Conservation (phyloP, 2,329 filamentous ascomycete species). For the Microdochium bolleyi region DNA sequence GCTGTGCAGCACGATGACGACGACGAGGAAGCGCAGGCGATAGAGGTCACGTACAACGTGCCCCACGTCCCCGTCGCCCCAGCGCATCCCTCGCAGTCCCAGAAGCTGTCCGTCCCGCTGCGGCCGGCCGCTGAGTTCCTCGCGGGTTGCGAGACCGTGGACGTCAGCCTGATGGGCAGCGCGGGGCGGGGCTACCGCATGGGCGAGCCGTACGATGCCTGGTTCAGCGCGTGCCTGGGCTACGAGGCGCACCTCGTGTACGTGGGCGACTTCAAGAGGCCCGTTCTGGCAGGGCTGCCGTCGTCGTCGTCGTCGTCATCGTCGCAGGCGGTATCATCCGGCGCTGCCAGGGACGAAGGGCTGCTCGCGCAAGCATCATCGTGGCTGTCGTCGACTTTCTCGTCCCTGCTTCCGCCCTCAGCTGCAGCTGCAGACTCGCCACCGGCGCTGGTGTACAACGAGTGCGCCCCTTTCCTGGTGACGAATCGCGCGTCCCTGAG, state of each 20-base stretch:
- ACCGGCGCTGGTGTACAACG: constrained; percentile 55
- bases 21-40: constrained; percentile 30
- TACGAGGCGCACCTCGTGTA: constrained; percentile 55
- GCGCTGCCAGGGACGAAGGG: constrained; percentile 4
- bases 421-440: not conserved
- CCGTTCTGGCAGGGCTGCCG: constrained; percentile 54
- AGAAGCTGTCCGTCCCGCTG: constrained; percentile 27
- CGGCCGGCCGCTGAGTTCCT: not conserved
- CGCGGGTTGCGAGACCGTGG: constrained; percentile 32
- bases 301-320: constrained; percentile 13
- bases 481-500: constrained; percentile 62
- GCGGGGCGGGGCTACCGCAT: constrained; percentile 53
- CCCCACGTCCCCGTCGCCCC: not conserved
- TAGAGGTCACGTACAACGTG: constrained; percentile 32
- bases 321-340: constrained; percentile 4
- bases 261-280: constrained; percentile 51
- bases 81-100: constrained; percentile 17
- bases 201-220: constrained; percentile 49
- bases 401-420: constrained; percentile 5
- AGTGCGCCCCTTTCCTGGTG: constrained; percentile 69
- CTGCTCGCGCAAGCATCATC: constrained; percentile 1
- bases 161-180: constrained; percentile 53
- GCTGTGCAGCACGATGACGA: constrained; percentile 13
- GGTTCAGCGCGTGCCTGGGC: constrained; percentile 62
- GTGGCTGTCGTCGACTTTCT: constrained; percentile 26